Conservation (phyloP, 805 yeast genomes). For the Wickerhamiella siamensis region DNA sequence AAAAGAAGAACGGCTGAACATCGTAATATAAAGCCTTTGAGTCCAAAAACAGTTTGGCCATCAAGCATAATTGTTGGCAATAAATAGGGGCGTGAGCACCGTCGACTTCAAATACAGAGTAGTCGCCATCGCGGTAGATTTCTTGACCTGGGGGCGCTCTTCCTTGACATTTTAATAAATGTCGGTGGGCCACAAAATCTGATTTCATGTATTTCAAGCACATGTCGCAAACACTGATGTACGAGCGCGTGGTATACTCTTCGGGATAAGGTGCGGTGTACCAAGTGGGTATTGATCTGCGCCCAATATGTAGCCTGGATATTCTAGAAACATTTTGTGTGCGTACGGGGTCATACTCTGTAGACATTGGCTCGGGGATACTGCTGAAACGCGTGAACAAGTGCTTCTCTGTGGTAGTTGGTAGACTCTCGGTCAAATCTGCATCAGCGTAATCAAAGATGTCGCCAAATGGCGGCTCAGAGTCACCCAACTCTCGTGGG, state of each 20-base stretch:
- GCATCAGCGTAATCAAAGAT: slow-evolving; percentile 4
- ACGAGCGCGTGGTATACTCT: slow-evolving; percentile 49
- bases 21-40: slow-evolving; percentile 88
- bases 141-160: slow-evolving; percentile 83
- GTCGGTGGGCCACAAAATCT: slow-evolving; percentile 53
- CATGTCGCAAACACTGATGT: slow-evolving; percentile 65
- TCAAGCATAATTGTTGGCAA: slow-evolving; percentile 78
- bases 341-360: slow-evolving; percentile 7
- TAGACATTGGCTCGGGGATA: slow-evolving; percentile 8
- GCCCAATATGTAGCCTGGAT: slow-evolving; percentile 53
- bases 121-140: slow-evolving; percentile 59
- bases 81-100: slow-evolving; percentile 70
- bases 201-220: slow-evolving; percentile 71
- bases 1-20: slow-evolving; percentile 89
- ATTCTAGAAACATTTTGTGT: slow-evolving; percentile 28
- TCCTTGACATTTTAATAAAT: slow-evolving; percentile 55
- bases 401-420: neutral
- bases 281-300: slow-evolving; percentile 75
- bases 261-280: slow-evolving; percentile 88
- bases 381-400: neutral
- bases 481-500: slow-evolving; percentile 8
- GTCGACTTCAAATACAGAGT: slow-evolving; percentile 80
- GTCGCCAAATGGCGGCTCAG: slow-evolving; percentile 10
- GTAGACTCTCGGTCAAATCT: neutral
- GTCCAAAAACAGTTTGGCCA: slow-evolving; percentile 79